Base-by-base conservation (phyloP, 192 early-diverging fungal species). In the Pecoramyces ruminantium region DNA sequence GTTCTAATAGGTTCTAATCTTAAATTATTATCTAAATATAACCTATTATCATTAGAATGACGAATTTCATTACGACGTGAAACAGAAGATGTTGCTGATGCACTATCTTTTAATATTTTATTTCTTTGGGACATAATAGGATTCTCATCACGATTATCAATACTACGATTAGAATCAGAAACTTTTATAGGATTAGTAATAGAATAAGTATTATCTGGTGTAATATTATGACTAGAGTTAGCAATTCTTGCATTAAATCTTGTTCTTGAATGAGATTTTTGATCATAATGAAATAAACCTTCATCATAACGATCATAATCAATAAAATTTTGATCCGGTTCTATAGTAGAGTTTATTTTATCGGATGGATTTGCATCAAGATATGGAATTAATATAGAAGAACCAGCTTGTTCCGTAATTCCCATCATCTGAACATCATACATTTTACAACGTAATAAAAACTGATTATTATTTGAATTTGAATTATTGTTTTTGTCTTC, bases 371-470 rank as follows among this genome's bases (percentile, higher is more conserved):
- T 51, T 8, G 51, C 4, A 16, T 82, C 81, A 21, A 92, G 80
- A 42, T 87, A 87, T 11, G 91, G 91, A 21, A 92, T 86, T 28
- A 86, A 85, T 2, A 88, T 87, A 30, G 82, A 84, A 2, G 87
- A 85, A 5, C 89, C 89, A 40, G 90, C 87, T 77, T 92, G 87
- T 78, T 89, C 87, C 86, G 89, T 91, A 38, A 93, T 89, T 13
- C 92, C 93, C 89, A 94, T 93, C 92, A 92, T 93, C 83, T 94
- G 93, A 25, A 95, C 86, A 80, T 95, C 93, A 81, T 93, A 92
- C 92, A 96, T 93, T 84, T 92, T 93, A 83, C 94, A 95, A 51
- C 92, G 85, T 21, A 91, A 86, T 79, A 85, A 82, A 82, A 94
- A 96, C 28, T 87, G 85, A 79, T 91, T 86, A n/a, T 81, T 85